Base-by-base conservation (phyloP, 228 moss, liverwort and hornwort species). In the Sphagnum magellanicum region DNA sequence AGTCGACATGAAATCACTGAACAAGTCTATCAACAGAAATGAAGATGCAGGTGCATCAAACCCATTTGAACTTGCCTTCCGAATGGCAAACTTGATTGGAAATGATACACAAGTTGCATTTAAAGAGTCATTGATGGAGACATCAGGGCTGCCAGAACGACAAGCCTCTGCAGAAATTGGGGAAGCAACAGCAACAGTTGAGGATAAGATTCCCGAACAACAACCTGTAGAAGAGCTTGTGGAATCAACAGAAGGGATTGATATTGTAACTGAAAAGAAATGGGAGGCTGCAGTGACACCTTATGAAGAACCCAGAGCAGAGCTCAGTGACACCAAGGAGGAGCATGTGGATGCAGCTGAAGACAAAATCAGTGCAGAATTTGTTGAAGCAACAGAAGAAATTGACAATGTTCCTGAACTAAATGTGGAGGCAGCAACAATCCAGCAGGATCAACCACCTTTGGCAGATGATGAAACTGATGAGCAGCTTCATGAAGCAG, bases 21-120 rank as follows among this genome's bases (percentile, higher is more conserved):
- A 98, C 79, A 76, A 72, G n/a, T 74, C 83, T 50, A 84, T 98
- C 53, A 98, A 98, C 78, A 73, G 74, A 71, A 85, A 84, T 55
- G 74, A 77, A 4, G 75, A 78, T 2, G 77, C 65, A 52, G 83
- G 76, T 47, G 98, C 98, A 5, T 74, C 90, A 1, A 98, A 94
- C 62, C 98, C 98, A 0, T 98, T 98, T 60, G 89, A 93, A 49
- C 83, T 87, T 53, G 87, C 90, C 6, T 98, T 98, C 67, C 93
- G 94, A 5, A 83, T 80, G 17, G 79, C 90, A 16, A 92, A 94
- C 76, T 59, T 98, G 69, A 67, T 98, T 17, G 72, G 74, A 48
- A 16, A 15, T 13, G 49, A 11, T 12, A 50, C 50, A 49, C 58
- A 63, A 63, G 52, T 4, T 12, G 50, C 63, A 52, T n/a, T 4